These are phyloP conservation scores for Aspergillus olivimuriae DNA, from an alignment of 495 filamentous ascomycete species.

Conservation along the genomic window DNA sequence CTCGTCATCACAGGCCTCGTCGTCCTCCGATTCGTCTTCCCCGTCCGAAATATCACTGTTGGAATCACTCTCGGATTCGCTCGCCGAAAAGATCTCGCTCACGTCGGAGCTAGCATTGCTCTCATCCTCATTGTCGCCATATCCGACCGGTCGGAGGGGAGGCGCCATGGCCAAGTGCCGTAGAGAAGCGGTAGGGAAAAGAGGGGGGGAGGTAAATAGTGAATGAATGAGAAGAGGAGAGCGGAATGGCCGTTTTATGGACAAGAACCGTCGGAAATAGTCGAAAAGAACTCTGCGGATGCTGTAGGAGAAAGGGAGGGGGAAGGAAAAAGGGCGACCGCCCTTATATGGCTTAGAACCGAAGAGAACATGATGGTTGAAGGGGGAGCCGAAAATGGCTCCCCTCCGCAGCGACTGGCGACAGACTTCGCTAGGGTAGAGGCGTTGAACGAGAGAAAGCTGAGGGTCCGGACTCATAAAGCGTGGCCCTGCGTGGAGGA, in stretches of 20 bases:
- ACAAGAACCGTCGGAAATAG: neutral
- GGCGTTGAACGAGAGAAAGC: neutral
- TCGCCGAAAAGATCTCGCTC: constrained; percentile 6
- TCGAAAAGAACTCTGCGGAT: neutral
- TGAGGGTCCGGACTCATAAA: neutral
- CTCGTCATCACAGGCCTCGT: constrained; percentile 19
- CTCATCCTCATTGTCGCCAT: neutral
- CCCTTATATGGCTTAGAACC: neutral
- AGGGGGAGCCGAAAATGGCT: neutral
- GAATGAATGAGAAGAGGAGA: neutral
- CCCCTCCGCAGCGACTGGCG: neutral
- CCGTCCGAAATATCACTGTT: constrained; percentile 6
- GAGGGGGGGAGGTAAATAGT: neutral
- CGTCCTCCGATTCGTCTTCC: constrained; percentile 15
- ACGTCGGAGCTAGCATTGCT: neutral
- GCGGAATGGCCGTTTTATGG: neutral
- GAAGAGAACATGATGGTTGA: neutral
- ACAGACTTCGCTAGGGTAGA: neutral
- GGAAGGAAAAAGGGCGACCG: neutral
- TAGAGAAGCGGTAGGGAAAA: neutral
- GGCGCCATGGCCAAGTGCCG: neutral
- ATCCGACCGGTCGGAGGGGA: neutral
- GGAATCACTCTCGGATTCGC: constrained; percentile 12
- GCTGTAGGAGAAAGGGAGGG: neutral
- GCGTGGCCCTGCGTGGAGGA: neutral